A percentile compares a stretch with the other conserved stretches of the same genome.
These are phyloP conservation scores for Ochetophila trinervis DNA, from an alignment of 306 rosid genomes.

Conservation along the genomic window DNA sequence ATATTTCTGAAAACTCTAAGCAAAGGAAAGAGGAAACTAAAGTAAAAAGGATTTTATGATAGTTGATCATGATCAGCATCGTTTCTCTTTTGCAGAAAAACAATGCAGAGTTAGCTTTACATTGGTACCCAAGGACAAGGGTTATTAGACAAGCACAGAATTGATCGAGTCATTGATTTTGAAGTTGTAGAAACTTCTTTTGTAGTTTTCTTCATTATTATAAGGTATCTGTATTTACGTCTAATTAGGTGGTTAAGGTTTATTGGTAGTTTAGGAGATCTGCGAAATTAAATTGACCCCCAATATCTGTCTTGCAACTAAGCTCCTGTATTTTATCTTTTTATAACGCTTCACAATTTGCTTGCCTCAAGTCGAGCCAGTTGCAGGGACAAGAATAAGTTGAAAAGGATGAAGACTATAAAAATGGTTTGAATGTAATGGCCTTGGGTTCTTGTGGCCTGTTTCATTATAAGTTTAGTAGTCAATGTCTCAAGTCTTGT, in stretches of 20 bases:
- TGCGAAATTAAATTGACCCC: not conserved
- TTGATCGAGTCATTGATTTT: not conserved
- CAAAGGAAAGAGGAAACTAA: too few relatives aligned
- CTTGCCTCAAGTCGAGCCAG: not conserved
- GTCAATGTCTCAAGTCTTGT: not conserved
- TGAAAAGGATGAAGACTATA: not conserved
- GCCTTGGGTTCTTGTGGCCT: not conserved
- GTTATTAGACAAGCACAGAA: not conserved
- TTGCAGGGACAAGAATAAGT: not conserved
- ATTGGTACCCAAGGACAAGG: not conserved
- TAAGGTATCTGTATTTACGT: not conserved
- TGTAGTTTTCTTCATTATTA: not conserved
- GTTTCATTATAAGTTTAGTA: not conserved
- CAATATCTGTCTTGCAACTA: too few relatives aligned
- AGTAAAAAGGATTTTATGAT: too few relatives aligned
- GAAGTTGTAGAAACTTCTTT: not conserved
- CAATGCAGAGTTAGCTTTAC: not conserved
- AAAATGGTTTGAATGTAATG: not conserved
- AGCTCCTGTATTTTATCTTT: too few relatives aligned
- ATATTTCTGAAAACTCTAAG: too few relatives aligned
- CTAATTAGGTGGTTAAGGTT: not conserved
- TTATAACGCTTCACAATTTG: too few relatives aligned
- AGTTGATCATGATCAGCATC: too few relatives aligned
- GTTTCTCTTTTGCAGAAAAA: too few relatives aligned
- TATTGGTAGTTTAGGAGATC: not conserved